A percentile compares a stretch with the other conserved stretches of the same genome.
Evolutionary conservation across 169 alveolate genomes (phyloP).

Genomic region (Cystoisospora suis): DNA sequence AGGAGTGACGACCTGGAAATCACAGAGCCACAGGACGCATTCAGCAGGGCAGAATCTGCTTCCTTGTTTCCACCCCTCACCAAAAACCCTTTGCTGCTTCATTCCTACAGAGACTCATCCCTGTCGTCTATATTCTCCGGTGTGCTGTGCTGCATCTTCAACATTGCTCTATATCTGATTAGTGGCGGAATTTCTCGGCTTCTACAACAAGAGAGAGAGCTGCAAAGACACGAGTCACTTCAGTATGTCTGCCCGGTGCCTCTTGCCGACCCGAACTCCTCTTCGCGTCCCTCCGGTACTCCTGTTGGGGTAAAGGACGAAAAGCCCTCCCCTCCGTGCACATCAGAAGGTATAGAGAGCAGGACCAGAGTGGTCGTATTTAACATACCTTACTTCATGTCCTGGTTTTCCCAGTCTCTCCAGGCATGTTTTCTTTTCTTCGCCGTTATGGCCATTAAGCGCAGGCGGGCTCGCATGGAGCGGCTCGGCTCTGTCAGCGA

Average conservation of each 20-base stretch:
- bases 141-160: slow-evolving; percentile 41
- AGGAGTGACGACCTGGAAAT: too few relatives aligned
- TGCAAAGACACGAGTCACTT: slow-evolving; percentile 5
- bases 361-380: slow-evolving; percentile 21
- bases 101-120: slow-evolving; percentile 15
- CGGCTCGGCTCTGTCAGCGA: too few relatives aligned
- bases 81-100: not conserved
- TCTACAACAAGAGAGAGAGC: slow-evolving; percentile 46
- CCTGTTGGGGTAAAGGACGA: not conserved
- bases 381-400: slow-evolving; percentile 53
- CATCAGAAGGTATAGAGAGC: not conserved
- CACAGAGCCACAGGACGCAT: too few relatives aligned
- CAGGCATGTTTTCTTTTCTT: slow-evolving; percentile 41
- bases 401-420: slow-evolving; percentile 44
- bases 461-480: too few relatives aligned
- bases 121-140: slow-evolving; percentile 46
- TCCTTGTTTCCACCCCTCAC: not conserved
- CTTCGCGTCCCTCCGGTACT: too few relatives aligned
- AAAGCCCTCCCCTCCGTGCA: not conserved
- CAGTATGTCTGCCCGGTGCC: slow-evolving; percentile 29
- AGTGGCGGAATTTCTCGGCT: slow-evolving; percentile 55
- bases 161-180: slow-evolving; percentile 34
- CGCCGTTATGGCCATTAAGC: slow-evolving; percentile 20
- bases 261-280: too few relatives aligned
- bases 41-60: not conserved